phyloP scores from a whole-genome alignment of 176 grass and related monocot species.

The Paspalum notatum region DNA sequence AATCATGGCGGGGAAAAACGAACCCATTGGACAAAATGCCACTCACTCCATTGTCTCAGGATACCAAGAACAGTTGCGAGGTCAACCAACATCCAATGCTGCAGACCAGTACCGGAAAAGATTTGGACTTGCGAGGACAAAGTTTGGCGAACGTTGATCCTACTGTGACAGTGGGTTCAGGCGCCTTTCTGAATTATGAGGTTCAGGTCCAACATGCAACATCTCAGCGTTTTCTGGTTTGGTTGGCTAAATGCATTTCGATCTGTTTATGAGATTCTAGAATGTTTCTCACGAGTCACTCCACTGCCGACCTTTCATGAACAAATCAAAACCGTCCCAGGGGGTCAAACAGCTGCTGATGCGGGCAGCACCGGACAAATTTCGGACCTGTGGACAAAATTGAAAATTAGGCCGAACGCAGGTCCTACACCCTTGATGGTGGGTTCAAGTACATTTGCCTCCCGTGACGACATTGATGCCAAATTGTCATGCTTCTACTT shows the following conservation, averaged over 20 bases:
- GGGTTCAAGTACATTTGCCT: slow-evolving; percentile 17
- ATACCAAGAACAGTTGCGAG: no score
- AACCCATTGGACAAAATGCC: not conserved
- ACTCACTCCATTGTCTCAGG: not conserved
- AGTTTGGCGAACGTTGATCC: not conserved
- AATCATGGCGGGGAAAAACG: no score
- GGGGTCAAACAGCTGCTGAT: not conserved
- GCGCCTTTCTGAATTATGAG: not conserved
- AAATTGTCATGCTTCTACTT: slow-evolving; percentile 43
- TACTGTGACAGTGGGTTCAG: not conserved
- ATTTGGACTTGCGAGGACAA: not conserved
- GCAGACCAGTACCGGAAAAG: not conserved
- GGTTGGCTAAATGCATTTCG: not conserved
- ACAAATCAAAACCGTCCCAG: not conserved
- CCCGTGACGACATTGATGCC: slow-evolving; percentile 8
- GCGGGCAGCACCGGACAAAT: not conserved
- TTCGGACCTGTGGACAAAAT: slow-evolving; percentile 12
- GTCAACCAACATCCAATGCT: not conserved
- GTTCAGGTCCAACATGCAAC: not conserved
- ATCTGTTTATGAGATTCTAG: not conserved
- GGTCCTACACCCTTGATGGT: slow-evolving; percentile 21
- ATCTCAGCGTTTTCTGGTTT: not conserved
- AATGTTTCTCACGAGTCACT: not conserved
- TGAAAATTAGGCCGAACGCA: slow-evolving; percentile 9
- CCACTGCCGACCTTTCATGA: not conserved